A percentile compares a stretch with the other conserved stretches of the same genome.
These are phyloP conservation scores for Podaxis rugospora DNA, from an alignment of 768 basidiomycete genomes.

Conservation along the genomic window DNA sequence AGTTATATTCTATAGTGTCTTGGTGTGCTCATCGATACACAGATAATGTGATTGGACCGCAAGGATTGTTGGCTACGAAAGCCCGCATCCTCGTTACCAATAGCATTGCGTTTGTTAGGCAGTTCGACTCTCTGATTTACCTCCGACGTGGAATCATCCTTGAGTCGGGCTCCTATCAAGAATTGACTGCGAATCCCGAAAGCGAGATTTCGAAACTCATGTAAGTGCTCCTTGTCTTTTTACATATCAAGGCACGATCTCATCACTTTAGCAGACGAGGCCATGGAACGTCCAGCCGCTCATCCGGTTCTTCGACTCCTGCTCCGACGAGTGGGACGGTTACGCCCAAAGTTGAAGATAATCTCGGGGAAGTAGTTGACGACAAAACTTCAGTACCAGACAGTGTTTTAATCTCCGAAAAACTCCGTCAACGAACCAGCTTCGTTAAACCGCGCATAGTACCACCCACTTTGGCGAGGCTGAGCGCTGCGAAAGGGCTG, in stretches of 20 bases:
- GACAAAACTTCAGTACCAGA: conserved; percentile 14
- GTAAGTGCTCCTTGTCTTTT: conserved; percentile 33
- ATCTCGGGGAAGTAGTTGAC: conserved; percentile 15
- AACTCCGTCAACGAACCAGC: conserved; percentile 51
- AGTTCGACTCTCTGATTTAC: conserved; percentile 73
- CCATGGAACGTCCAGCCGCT: conserved; percentile 38
- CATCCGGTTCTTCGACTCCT: conserved; percentile 52
- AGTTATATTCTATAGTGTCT: neutral
- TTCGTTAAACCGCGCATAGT: conserved; percentile 54
- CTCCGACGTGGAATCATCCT: conserved; percentile 80
- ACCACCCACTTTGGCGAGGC: conserved; percentile 32
- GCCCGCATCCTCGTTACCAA: conserved; percentile 87
- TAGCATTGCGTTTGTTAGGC: conserved; percentile 74
- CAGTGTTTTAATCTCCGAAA: conserved; percentile 42
- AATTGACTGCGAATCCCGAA: conserved; percentile 53
- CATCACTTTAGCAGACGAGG: conserved; percentile 27
- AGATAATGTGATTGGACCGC: conserved; percentile 86
- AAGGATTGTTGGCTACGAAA: conserved; percentile 77
- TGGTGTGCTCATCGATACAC: neutral
- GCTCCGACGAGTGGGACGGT: conserved; percentile 31
- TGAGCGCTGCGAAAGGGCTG: conserved; percentile 39
- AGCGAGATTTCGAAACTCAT: conserved; percentile 73
- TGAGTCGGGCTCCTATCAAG: conserved; percentile 65
- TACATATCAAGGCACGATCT: neutral
- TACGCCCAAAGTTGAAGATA: conserved; percentile 24